Evolutionary conservation across 78 protist species (phyloP).

Genomic region (Reticulomyxa filosa): DNA sequence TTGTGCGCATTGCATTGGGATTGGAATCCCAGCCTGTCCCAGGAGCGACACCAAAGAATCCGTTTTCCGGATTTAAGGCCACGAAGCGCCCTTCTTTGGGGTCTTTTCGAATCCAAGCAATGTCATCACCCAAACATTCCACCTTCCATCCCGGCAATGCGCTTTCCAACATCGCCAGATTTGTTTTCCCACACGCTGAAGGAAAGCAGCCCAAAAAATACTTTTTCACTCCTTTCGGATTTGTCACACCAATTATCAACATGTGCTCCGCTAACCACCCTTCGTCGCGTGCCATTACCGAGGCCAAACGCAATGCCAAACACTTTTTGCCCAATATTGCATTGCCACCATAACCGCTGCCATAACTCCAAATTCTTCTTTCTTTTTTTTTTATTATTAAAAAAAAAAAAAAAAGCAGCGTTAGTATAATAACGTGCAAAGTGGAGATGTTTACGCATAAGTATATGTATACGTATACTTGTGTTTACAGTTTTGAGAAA

Average conservation of each 20-base stretch:
- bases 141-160: conserved; percentile 54
- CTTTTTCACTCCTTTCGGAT: conserved; percentile 18
- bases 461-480: too few species aligned
- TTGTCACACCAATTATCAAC: conserved; percentile 50
- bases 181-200: conserved; percentile 79
- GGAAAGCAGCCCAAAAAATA: conserved; percentile 78
- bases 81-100: conserved; percentile 36
- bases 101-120: conserved; percentile 56
- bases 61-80: conserved; percentile 72
- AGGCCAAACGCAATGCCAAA: conserved; percentile 70
- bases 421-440: too few species aligned
- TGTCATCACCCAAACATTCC: conserved; percentile 69
- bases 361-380: conserved; percentile 36
- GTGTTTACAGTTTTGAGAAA: too few species aligned
- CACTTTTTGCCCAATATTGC: conserved; percentile 79
- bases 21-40: conserved; percentile 54
- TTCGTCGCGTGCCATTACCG: conserved; percentile 34
- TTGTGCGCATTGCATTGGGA: conserved; percentile 40
- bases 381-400: too few species aligned
- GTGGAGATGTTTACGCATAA: too few species aligned
- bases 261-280: conserved; percentile 88
- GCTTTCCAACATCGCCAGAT: conserved; percentile 47
- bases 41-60: conserved; percentile 79
- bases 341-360: conserved; percentile 75
- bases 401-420: too few species aligned